Conservation (phyloP, 768 basidiomycete genomes). For the Rhizopogon roseolus region DNA sequence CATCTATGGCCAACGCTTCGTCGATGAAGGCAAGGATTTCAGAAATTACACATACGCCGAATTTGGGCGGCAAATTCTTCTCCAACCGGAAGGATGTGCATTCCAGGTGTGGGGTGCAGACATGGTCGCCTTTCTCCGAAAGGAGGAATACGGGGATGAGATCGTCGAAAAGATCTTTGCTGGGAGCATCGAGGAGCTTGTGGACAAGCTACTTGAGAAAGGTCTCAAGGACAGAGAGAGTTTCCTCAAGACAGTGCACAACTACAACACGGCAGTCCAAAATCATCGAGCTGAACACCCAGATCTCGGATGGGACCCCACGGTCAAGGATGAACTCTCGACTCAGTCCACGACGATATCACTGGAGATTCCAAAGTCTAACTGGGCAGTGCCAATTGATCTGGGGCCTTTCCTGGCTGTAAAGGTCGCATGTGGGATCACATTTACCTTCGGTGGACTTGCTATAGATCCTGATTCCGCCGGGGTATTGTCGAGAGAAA, state of each 20-base stretch:
- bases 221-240: conserved; percentile 40
- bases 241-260: conserved; percentile 42
- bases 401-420: conserved; percentile 57
- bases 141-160: conserved; percentile 63
- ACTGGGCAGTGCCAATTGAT: conserved; percentile 61
- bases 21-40: conserved; percentile 70
- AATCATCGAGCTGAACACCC: conserved; percentile 31
- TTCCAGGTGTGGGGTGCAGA: conserved; percentile 65
- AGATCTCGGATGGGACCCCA: conserved; percentile 48
- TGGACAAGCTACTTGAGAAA: conserved; percentile 35
- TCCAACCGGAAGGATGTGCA: conserved; percentile 52
- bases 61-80: conserved; percentile 56
- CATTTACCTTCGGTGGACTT: conserved; percentile 70
- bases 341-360: conserved; percentile 37
- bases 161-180: conserved; percentile 54
- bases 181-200: conserved; percentile 43
- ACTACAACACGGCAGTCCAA: conserved; percentile 48
- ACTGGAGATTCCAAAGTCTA: conserved; percentile 51
- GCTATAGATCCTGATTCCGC: conserved; percentile 53
- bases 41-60: conserved; percentile 72
- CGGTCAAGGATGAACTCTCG: conserved; percentile 57
- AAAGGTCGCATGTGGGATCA: conserved; percentile 64
- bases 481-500: conserved; percentile 41
- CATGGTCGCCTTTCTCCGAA: conserved; percentile 38
- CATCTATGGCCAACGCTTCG: conserved; percentile 50